Evolutionary conservation across 1,284 basidiomycete species (phyloP), one percentile per base, ranked within the genome.

Genomic region (Cutaneotrichosporon cutaneum): DNA sequence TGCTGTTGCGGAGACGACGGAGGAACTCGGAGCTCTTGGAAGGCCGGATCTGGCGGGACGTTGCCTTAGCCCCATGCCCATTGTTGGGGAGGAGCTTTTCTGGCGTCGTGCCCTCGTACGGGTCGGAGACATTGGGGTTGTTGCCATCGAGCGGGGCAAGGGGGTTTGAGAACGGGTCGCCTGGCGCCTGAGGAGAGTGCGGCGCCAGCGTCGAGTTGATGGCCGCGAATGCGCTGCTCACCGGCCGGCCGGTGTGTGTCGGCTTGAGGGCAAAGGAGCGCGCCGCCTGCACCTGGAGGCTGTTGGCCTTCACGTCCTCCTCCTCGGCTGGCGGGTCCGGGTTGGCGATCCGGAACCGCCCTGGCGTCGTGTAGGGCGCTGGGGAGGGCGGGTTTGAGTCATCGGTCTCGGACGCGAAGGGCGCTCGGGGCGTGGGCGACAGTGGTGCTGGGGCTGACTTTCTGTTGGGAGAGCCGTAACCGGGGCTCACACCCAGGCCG

Each of bases 21-120:
- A 63, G 42, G 33, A 63, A 36, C 58, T 63, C 61, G 32, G 54
- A 45, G 39, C 58, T 59, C 58, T 36, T 59, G 21, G 54, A 56
- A 11, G 55, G 54, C n/a, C 54, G 39, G 30, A 63, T 22, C 8
- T 42, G 30, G 33, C 21, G 21, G 8, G 39, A 18, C 14, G 48
- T 13, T 14, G 8, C 30, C 42, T 56, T 47, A 2, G 13, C 11
- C 2, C 22, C 27, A 51, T 47, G 54, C n/a, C 52, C 30, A n/a
- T 16, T 33, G 33, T 57, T 30, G 24, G 22, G 11, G 22, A 45
- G 58, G 26, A 55, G 45, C 48, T 44, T 51, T 27, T 59, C 33
- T 16, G 53, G 52, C 5, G 33, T 47, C 22, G 45, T 21, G 16
- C 22, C 18, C 0, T 47, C 10, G 3, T n/a, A 22, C 27, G 39